These are phyloP conservation scores for Astrothelium macrocarpum DNA, from an alignment of 495 filamentous ascomycete species.

Conservation along the genomic window DNA sequence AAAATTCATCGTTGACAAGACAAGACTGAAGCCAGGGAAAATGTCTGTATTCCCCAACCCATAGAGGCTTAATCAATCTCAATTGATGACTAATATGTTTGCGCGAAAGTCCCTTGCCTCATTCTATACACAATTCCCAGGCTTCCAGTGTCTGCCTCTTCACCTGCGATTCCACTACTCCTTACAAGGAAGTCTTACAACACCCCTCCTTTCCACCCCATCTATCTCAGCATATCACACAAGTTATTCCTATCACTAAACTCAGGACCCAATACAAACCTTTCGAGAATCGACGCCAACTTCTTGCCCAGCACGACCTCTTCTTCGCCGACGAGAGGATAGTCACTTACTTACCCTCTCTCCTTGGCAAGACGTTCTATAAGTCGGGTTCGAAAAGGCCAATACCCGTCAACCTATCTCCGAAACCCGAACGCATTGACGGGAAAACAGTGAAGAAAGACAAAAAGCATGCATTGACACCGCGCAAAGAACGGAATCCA, in stretches of 20 bases:
- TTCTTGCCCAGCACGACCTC: constrained; percentile 74
- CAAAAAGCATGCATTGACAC: constrained; percentile 24
- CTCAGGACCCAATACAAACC: constrained; percentile 75
- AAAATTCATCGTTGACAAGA: constrained; percentile 67
- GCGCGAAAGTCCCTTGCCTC: constrained; percentile 42
- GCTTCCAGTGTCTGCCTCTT: constrained; percentile 71
- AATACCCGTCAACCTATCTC: constrained; percentile 66
- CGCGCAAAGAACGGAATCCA: neutral
- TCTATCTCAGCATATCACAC: constrained; percentile 61
- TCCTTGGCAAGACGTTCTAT: constrained; percentile 84
- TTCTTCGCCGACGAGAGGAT: constrained; percentile 84
- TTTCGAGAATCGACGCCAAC: constrained; percentile 75
- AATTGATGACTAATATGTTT: constrained; percentile 6
- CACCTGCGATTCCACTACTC: constrained; percentile 74
- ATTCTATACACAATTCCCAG: constrained; percentile 55
- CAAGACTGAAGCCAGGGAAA: constrained; percentile 69
- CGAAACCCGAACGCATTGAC: constrained; percentile 29
- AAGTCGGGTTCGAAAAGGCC: constrained; percentile 68
- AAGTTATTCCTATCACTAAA: constrained; percentile 74
- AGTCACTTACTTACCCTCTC: constrained; percentile 60
- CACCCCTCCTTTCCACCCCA: constrained; percentile 63
- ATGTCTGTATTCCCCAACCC: constrained; percentile 40
- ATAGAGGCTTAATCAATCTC: constrained; percentile 6
- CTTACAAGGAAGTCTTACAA: constrained; percentile 78
- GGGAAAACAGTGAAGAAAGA: constrained; percentile 47